Base-by-base conservation (phyloP, 1,139 yeast genomes). In the Wickerhamiella pararugosa region DNA sequence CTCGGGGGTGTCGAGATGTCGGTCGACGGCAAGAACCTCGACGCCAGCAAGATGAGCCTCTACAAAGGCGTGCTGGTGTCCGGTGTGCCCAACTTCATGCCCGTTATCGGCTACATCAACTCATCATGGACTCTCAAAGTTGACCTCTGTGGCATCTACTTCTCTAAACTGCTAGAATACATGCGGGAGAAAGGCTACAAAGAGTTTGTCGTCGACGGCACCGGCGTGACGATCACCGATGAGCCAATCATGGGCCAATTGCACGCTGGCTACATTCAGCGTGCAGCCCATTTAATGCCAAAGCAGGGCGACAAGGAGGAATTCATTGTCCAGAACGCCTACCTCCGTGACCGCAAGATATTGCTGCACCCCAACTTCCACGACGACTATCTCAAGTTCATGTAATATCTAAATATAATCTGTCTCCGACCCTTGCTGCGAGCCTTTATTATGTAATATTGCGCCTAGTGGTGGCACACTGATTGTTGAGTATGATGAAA, bases 51-150 rank as follows among this genome's bases (percentile, higher is more conserved):
- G 25, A 10, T 33, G 5, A 9, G 21, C 7, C 34, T 38, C 33
- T 38, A 38, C 33, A 38, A 38, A 36, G 36, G 37, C 7, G 41
- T 38, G 6, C 29, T 38, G 32, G 29, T 29, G 29, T 9, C n/a
- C 7, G 32, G 15, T 6, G 26, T 38, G 27, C 41, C 41, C 37
- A 38, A 38, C 27, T 33, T 38, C 21, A 36, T 36, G 25, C 8
- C 11, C 4, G 33, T 38, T 27, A 8, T 38, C 25, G 41, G 41
- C 2, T 38, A 38, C 32, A 38, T 38, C 33, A 38, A 38, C 36
- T 33, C 28, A 36, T 25, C 31, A 28, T 38, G 41, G 41, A 38
- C 41, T 10, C 41, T 38, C 31, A 38, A 38, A 25, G 41, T 38
- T 4, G 41, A 38, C 10, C 26, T 38, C 10, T 35, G 36, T 21